Evolutionary conservation across 1,139 yeast species (phyloP).

Genomic region (Sugiyamaella grinbergsii): DNA sequence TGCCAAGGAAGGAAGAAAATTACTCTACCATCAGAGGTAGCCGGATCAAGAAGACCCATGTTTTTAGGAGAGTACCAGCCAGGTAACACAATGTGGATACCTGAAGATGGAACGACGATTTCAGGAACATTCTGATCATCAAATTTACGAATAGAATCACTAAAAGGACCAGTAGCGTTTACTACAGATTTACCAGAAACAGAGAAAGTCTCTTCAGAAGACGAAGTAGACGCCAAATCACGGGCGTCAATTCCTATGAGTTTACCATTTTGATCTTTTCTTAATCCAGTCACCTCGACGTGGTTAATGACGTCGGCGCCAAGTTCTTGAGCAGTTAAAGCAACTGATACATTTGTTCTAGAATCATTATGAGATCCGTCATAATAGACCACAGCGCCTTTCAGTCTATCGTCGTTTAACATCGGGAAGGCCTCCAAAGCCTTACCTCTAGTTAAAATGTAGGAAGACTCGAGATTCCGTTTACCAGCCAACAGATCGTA

Average conservation of each 20-base stretch:
- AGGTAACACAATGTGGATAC: constrained; percentile 91
- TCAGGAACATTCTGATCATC: constrained; percentile 60
- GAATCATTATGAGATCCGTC: constrained; percentile 95
- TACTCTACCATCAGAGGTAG: constrained; percentile 93
- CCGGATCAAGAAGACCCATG: constrained; percentile 88
- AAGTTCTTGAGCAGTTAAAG: constrained; percentile 77
- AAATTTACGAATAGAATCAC: constrained; percentile 84
- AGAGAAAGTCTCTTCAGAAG: constrained; percentile 24
- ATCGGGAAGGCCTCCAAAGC: constrained; percentile 84
- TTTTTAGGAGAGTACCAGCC: constrained; percentile 88
- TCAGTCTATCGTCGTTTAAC: constrained; percentile 76
- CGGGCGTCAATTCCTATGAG: constrained; percentile 74
- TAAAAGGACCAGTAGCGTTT: constrained; percentile 94
- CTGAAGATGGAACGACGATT: constrained; percentile 93
- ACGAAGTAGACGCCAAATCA: constrained; percentile 55
- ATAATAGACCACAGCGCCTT: constrained; percentile 90
- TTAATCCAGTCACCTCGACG: constrained; percentile 72
- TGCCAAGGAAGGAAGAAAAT: constrained; percentile 98
- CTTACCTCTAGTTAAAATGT: constrained; percentile 65
- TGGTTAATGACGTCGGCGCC: constrained; percentile 93
- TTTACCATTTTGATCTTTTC: constrained; percentile 65
- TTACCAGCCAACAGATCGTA: constrained; percentile 92
- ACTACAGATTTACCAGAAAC: constrained; percentile 76
- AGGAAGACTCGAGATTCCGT: constrained; percentile 80
- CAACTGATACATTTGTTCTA: constrained; percentile 84